Evolutionary conservation across 345 rosid genomes (phyloP).

Genomic region (Eucalyptus tenuipes): DNA sequence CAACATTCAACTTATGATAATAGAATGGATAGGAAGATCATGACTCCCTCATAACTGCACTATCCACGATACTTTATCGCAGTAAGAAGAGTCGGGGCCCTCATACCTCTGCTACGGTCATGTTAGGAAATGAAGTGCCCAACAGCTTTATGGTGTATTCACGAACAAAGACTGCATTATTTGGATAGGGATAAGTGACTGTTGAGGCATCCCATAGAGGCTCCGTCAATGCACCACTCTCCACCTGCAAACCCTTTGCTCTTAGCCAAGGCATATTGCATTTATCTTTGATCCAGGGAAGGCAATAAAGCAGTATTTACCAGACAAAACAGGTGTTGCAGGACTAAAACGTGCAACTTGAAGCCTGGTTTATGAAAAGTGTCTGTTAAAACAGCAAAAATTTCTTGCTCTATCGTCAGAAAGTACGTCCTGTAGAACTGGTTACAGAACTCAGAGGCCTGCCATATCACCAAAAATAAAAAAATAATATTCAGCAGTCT

Average conservation of each 20-base stretch:
- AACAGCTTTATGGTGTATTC: slow-evolving; percentile 89
- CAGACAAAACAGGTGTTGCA: slow-evolving; percentile 82
- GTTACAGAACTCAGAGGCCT: slow-evolving; percentile 66
- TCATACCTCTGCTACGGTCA: slow-evolving; percentile 78
- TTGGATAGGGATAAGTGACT: slow-evolving; percentile 62
- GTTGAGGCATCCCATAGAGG: slow-evolving; percentile 90
- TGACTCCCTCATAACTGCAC: neutral
- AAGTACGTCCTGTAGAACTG: slow-evolving; percentile 69
- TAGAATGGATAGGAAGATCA: neutral
- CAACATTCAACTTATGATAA: neutral
- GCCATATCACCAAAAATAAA: slow-evolving; percentile 8
- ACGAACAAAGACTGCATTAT: slow-evolving; percentile 68
- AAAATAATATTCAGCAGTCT: slow-evolving; percentile 1
- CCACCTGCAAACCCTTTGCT: slow-evolving; percentile 37
- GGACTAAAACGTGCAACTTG: slow-evolving; percentile 88
- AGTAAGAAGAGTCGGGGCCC: neutral
- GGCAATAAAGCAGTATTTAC: slow-evolving; percentile 13
- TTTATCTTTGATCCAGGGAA: neutral
- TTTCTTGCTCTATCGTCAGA: slow-evolving; percentile 83
- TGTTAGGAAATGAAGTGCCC: slow-evolving; percentile 91
- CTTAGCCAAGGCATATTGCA: neutral
- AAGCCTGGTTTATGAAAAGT: slow-evolving; percentile 99
- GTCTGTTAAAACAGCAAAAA: slow-evolving; percentile 89
- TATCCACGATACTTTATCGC: neutral
- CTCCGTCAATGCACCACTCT: slow-evolving; percentile 70